Percentiles rank a stretch among this genome's conserved stretches.
Evolutionary conservation across 1,139 yeast species (phyloP).

Genomic region (Yamadazyma blattariae): DNA sequence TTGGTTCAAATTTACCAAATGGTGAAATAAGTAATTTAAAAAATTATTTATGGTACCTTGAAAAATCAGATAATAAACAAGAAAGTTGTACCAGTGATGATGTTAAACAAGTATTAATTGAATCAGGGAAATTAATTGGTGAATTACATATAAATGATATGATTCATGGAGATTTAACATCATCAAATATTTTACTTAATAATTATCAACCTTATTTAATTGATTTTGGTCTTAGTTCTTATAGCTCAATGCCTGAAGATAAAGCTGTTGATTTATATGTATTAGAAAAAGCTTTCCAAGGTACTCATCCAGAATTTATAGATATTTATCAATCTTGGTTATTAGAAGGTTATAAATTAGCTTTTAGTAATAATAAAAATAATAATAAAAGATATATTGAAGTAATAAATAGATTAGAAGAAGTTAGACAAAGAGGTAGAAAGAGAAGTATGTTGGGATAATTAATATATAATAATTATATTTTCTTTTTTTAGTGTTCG

Average conservation of each 20-base stretch:
- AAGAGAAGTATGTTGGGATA: constrained; percentile 92
- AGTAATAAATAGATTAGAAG: constrained; percentile 64
- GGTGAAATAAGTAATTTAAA: constrained; percentile 59
- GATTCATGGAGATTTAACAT: constrained; percentile 93
- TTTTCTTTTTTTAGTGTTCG: neutral
- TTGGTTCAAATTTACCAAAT: constrained; percentile 52
- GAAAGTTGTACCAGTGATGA: constrained; percentile 26
- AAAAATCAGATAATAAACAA: constrained; percentile 21
- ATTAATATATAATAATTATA: neutral
- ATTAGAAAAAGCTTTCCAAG: constrained; percentile 82
- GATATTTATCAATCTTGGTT: constrained; percentile 66
- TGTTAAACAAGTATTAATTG: constrained; percentile 40
- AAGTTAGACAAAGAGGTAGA: constrained; percentile 88
- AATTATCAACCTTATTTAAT: constrained; percentile 59
- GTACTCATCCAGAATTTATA: constrained; percentile 83
- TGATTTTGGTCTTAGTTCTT: constrained; percentile 89
- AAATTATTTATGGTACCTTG: constrained; percentile 68
- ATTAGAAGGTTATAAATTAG: constrained; percentile 65
- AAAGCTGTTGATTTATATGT: constrained; percentile 96
- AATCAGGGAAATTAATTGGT: constrained; percentile 72
- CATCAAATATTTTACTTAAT: constrained; percentile 72
- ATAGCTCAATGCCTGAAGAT: constrained; percentile 77
- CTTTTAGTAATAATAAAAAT: constrained; percentile 31
- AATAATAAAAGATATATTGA: constrained; percentile 47
- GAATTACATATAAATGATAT: constrained; percentile 71